Conservation (phyloP, 305 asterid species). For the Solanum aculeatissimum region DNA sequence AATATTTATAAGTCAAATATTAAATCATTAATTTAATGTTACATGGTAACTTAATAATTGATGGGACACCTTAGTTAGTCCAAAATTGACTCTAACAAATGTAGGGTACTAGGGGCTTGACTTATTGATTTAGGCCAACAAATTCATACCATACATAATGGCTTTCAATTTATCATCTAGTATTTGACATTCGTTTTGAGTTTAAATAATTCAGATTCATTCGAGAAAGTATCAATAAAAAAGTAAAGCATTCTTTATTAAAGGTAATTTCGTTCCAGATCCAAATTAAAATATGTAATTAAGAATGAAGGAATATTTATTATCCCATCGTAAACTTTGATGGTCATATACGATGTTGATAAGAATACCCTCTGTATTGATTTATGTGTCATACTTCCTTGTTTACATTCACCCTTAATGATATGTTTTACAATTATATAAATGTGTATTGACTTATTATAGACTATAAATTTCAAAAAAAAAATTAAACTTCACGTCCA, state of each 20-base stretch:
- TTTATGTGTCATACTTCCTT: background rate
- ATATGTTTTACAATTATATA: background rate
- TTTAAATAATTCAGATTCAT: background rate
- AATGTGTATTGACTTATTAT: background rate
- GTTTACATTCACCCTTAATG: background rate
- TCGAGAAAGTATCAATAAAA: accelerated
- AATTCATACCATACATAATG: background rate
- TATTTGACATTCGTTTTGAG: background rate
- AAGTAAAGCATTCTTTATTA: accelerated
- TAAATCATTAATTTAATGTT: background rate
- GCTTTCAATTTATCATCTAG: background rate
- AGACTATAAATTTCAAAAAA: background rate
- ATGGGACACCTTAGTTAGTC: background rate
- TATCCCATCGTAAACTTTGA: background rate
- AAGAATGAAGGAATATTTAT: background rate
- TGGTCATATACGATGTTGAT: background rate
- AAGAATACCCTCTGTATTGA: background rate
- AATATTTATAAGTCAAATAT: background rate
- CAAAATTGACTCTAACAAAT: background rate
- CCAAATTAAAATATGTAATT: accelerated
- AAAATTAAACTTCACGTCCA: accelerated
- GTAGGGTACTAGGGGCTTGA: background rate
- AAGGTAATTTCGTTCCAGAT: accelerated
- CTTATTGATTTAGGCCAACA: background rate
- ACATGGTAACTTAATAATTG: background rate